phyloP scores from a whole-genome alignment of 352 stramenopile genomes.

The Pelagophyceae sp. region DNA sequence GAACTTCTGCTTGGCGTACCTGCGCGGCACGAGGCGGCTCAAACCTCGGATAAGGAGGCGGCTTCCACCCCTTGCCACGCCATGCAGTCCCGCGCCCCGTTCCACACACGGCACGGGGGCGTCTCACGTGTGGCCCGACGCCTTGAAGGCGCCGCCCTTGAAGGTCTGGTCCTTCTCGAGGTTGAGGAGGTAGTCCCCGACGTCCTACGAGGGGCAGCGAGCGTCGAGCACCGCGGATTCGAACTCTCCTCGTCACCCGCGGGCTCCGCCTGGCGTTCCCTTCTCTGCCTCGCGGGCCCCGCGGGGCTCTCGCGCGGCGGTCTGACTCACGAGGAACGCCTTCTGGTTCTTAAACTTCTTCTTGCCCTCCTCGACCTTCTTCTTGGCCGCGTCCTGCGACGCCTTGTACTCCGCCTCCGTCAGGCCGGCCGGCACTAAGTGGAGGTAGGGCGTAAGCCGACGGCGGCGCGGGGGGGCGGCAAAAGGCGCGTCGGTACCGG shows the following conservation, averaged over 20 bases:
- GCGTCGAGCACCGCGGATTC: too few relatives aligned
- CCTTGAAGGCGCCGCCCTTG: not conserved
- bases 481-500: too few relatives aligned
- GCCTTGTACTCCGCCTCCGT: not conserved
- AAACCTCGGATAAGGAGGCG: too few relatives aligned
- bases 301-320: too few relatives aligned
- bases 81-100: too few relatives aligned
- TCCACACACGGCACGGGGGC: not conserved
- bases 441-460: too few relatives aligned
- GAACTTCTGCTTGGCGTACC: slow-evolving; percentile 10
- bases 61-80: too few relatives aligned
- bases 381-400: not conserved
- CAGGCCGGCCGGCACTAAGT: not conserved
- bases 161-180: not conserved
- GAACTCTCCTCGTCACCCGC: too few relatives aligned
- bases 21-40: not conserved
- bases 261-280: too few relatives aligned
- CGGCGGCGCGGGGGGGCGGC: too few relatives aligned
- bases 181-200: not conserved
- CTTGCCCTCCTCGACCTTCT: not conserved
- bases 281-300: too few relatives aligned
- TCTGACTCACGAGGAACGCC: not conserved
- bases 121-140: not conserved
- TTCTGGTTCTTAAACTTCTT: not conserved
- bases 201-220: too few relatives aligned